Base-by-base conservation (phyloP, 768 basidiomycete species). In the Tylopilus sp. region DNA sequence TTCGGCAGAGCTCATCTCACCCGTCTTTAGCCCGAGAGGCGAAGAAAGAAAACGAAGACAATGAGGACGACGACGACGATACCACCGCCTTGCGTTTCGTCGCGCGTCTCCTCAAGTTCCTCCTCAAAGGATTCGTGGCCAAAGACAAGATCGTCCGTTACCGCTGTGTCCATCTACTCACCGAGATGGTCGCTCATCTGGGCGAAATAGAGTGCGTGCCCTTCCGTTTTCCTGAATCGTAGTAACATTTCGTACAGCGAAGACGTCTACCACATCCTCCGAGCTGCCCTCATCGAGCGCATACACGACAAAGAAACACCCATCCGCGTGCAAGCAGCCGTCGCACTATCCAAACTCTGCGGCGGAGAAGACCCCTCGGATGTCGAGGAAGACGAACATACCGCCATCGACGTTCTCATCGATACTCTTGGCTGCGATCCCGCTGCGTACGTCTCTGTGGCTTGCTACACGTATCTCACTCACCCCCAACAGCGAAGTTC, bases 71-170 rank as follows among this genome's bases (percentile, higher is more conserved):
- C 12, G 81, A 84, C 17, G 85, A 88, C 22, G 87, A 90, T 5
- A 87, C 86, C 0, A 70, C 84, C 0, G 78, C 83, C 0, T 78
- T 89, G 0, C 76, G 91, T 55, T 89, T 95, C 62, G 74, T 86
- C 2, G 71, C 80, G 4, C 77, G 81, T 36, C 72, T 93, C 9
- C 73, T 94, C 38, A 79, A 79, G 44, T 91, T 84, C 63, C 77
- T 96, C 26, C 72, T 93, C 54, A 78, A 78, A 53, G 94, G 92
- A 4, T 92, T 92, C 68, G 61, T 74, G 17, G 86, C 92, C 4
- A 96, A 93, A 67, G 92, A 96, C 72, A 98, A 95, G 72, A 78
- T 76, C 38, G 85, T 91, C 34, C 81, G 95, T 6, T 96, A 85
- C 64, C 84, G 95, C 19, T 85, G 84, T 29, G 75, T 90, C 3